phyloP scores from a whole-genome alignment of 495 filamentous ascomycete genomes.

The Xylaria venustula region DNA sequence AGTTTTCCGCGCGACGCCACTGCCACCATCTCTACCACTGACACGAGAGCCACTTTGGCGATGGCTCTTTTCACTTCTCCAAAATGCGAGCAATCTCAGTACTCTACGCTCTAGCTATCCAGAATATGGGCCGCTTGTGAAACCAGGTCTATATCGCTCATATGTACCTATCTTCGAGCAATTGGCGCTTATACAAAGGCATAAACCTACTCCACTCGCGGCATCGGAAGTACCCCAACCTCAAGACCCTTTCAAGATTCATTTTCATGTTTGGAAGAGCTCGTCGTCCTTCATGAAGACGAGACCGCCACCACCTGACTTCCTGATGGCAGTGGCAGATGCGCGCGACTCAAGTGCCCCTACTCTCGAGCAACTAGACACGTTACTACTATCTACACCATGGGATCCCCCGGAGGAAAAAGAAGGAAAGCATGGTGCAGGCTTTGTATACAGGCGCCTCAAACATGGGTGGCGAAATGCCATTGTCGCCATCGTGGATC shows the following conservation, averaged over 20 bases:
- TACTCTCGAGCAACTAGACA: slow-evolving; percentile 64
- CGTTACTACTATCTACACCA: slow-evolving; percentile 64
- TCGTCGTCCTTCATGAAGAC: slow-evolving; percentile 67
- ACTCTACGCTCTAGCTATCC: background rate
- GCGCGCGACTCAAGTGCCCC: slow-evolving; percentile 71
- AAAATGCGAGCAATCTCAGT: background rate
- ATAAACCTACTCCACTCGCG: slow-evolving; percentile 55
- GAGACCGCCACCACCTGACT: slow-evolving; percentile 73
- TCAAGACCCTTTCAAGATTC: slow-evolving; percentile 63
- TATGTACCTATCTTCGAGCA: slow-evolving; percentile 77
- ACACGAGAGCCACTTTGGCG: slow-evolving; percentile 30
- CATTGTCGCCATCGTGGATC: slow-evolving; percentile 82
- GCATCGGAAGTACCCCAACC: slow-evolving; percentile 15
- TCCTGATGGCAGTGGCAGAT: slow-evolving; percentile 75
- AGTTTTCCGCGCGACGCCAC: slow-evolving; percentile 62
- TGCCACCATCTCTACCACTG: slow-evolving; percentile 11
- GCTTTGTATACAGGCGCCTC: slow-evolving; percentile 60
- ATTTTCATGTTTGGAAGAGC: slow-evolving; percentile 77
- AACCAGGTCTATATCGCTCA: slow-evolving; percentile 72
- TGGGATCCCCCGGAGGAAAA: slow-evolving; percentile 57
- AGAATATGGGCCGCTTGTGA: slow-evolving; percentile 66
- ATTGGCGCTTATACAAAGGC: slow-evolving; percentile 69
- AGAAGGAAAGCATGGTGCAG: slow-evolving; percentile 28
- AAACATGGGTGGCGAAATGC: slow-evolving; percentile 84
- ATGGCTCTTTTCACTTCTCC: slow-evolving; percentile 43